Base-by-base conservation (phyloP, 208 protist genomes). In the Jaenimonas drosophilae region DNA sequence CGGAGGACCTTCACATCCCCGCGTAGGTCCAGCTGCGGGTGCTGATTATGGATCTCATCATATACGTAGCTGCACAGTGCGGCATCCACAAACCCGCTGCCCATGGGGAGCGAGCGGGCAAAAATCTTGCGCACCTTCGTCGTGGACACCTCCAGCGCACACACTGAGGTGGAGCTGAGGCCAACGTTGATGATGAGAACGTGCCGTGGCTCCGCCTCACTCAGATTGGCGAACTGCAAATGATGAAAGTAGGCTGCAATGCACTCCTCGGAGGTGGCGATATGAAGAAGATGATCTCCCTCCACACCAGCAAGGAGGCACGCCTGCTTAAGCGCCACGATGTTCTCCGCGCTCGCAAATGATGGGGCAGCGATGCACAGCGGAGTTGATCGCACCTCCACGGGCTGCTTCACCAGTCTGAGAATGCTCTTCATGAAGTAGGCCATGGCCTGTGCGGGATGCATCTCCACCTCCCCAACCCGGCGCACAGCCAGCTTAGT, bases 111-210 rank as follows among this genome's bases (percentile, higher is more conserved):
- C 24, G 71, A 50, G 30, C 70, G 42, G 33, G 59, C 50, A 25
- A 41, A 42, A 26, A 78, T 41, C 39, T 73, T 75, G 29, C 56
- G 50, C 16, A 85, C 44, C 11, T 27, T 46, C 40, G 20, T 30
- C 49, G 66, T 38, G 2, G 51, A 70, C 11, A 71, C 56, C 3
- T 56, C 30, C 16, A 74, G 40, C 36, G 74, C 62, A 4, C 46
- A 56, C 7, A 55, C 71, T 27, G 37, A 53, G 43, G 57, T 61
- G 58, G 59, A 70, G 49, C 60, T 65, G 32, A 75, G 58, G 6
- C 79, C 79, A 50, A 88, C 54, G 40, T 85, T 71, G 19, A 88
- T 45, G 16, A 88, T 41, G 29, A 70, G 58, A 26, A 85, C 75
- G 19, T 49, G 48, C 31, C 57, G 30, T n/a, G 70, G 42, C 5